Conservation (phyloP, 306 rosid genomes). For the Trifolium repens region DNA sequence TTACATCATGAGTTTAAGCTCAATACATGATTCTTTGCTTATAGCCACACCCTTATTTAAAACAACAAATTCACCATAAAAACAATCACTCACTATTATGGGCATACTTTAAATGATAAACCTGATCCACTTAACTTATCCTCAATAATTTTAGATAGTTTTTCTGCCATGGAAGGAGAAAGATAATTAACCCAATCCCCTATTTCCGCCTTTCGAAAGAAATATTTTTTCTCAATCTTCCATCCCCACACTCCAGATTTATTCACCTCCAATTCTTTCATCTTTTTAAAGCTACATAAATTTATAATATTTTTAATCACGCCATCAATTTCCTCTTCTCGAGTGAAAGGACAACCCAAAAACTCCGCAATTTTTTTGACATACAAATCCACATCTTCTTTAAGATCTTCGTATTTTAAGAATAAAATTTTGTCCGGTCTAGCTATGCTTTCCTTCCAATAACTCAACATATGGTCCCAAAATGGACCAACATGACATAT, state of each 20-base stretch:
- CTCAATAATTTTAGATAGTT: slow-evolving; percentile 49
- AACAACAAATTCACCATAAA: no score
- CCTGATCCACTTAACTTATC: slow-evolving; percentile 43
- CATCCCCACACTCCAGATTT: slow-evolving; percentile 38
- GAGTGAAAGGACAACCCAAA: slow-evolving; percentile 48
- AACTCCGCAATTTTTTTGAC: slow-evolving; percentile 53
- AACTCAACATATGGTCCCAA: slow-evolving; percentile 60
- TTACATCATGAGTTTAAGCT: no score
- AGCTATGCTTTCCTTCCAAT: slow-evolving; percentile 59
- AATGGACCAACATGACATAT: slow-evolving; percentile 52
- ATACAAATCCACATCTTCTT: slow-evolving; percentile 36
- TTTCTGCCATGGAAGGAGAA: slow-evolving; percentile 54
- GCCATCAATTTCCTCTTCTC: slow-evolving; percentile 54
- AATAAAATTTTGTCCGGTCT: slow-evolving; percentile 56
- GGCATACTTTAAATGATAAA: no score
- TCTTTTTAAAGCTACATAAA: slow-evolving; percentile 56
- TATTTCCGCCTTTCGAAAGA: slow-evolving; percentile 62
- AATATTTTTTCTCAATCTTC: slow-evolving; percentile 51
- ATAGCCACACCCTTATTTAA: no score
- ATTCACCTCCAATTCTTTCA: slow-evolving; percentile 59
- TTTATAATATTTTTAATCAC: slow-evolving; percentile 44
- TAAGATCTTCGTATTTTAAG: slow-evolving; percentile 62
- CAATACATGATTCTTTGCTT: no score
- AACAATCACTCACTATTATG: not conserved
- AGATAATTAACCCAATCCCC: slow-evolving; percentile 67